phyloP scores from a whole-genome alignment of 257 asterid species.

The Lycium barbarum region DNA sequence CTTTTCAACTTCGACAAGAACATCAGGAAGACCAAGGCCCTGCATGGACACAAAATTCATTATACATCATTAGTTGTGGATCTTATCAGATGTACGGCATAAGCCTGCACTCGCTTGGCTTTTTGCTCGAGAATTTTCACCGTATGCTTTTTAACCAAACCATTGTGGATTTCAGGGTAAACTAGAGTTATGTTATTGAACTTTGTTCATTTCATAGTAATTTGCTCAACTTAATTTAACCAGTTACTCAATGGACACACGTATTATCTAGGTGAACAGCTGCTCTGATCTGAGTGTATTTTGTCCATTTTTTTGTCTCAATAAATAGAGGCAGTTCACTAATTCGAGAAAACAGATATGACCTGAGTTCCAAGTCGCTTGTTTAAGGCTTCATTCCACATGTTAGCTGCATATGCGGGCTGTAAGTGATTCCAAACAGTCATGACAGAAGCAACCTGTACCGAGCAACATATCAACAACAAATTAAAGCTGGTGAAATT shows the following conservation, averaged over 20 bases:
- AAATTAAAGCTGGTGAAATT: background rate
- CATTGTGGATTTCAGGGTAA: background rate
- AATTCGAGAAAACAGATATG: slow-evolving; percentile 21
- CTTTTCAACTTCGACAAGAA: slow-evolving; percentile 85
- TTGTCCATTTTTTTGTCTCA: background rate
- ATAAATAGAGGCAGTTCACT: slow-evolving; percentile 15
- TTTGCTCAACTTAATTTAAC: background rate
- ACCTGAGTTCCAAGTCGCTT: slow-evolving; percentile 93
- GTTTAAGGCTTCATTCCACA: slow-evolving; percentile 97
- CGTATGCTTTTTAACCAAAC: background rate
- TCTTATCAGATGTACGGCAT: background rate
- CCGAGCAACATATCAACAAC: slow-evolving; percentile 27
- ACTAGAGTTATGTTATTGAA: background rate
- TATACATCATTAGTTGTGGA: background rate
- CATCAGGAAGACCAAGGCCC: slow-evolving; percentile 79
- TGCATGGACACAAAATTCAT: slow-evolving; percentile 40
- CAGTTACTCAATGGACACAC: background rate
- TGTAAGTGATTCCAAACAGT: slow-evolving; percentile 82
- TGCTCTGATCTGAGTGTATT: background rate
- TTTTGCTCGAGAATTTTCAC: background rate
- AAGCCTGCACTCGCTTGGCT: background rate
- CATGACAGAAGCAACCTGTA: slow-evolving; percentile 91
- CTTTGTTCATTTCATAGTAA: slow-evolving; percentile 1
- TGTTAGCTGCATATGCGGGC: slow-evolving; percentile 82
- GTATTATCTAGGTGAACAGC: background rate